phyloP scores from a whole-genome alignment of 1,284 basidiomycete species.

The Psilocybe mexicana region DNA sequence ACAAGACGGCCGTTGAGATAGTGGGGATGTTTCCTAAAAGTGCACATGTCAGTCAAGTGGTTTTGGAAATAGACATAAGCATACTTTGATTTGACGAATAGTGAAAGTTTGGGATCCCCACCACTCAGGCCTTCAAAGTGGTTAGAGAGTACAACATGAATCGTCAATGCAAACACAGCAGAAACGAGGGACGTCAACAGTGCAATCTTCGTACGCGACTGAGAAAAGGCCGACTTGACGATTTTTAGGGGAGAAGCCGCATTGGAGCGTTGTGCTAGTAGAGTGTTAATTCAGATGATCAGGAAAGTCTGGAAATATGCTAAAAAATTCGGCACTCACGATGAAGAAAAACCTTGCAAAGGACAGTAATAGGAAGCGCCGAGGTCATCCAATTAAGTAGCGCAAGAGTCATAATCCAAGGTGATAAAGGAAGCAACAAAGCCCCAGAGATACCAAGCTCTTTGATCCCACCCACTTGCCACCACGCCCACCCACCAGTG shows the following conservation, averaged over 20 bases:
- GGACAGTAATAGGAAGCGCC: slow-evolving; percentile 51
- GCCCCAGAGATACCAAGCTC: slow-evolving; percentile 32
- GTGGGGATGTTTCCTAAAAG: slow-evolving; percentile 63
- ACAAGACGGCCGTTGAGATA: slow-evolving; percentile 67
- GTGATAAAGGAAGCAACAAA: slow-evolving; percentile 39
- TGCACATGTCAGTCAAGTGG: background rate
- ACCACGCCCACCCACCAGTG: slow-evolving; percentile 40
- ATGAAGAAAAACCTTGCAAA: slow-evolving; percentile 55
- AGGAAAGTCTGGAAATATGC: background rate
- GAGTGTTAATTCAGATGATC: background rate
- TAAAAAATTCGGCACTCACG: slow-evolving; percentile 37
- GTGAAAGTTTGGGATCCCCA: slow-evolving; percentile 41
- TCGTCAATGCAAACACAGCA: slow-evolving; percentile 37
- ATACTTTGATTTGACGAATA: slow-evolving; percentile 70
- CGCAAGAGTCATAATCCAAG: slow-evolving; percentile 34
- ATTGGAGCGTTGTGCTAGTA: slow-evolving; percentile 44
- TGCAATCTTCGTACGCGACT: slow-evolving; percentile 44
- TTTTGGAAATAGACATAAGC: background rate
- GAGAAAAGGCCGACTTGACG: slow-evolving; percentile 46
- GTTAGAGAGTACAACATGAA: slow-evolving; percentile 43
- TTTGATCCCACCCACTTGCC: slow-evolving; percentile 35
- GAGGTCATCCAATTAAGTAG: slow-evolving; percentile 33
- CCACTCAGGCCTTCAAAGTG: slow-evolving; percentile 26
- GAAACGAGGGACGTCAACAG: slow-evolving; percentile 47
- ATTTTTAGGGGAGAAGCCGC: slow-evolving; percentile 54